Evolutionary conservation across 2,329 filamentous ascomycete species (phyloP).

Genomic region (Dactylonectria macrodidyma): DNA sequence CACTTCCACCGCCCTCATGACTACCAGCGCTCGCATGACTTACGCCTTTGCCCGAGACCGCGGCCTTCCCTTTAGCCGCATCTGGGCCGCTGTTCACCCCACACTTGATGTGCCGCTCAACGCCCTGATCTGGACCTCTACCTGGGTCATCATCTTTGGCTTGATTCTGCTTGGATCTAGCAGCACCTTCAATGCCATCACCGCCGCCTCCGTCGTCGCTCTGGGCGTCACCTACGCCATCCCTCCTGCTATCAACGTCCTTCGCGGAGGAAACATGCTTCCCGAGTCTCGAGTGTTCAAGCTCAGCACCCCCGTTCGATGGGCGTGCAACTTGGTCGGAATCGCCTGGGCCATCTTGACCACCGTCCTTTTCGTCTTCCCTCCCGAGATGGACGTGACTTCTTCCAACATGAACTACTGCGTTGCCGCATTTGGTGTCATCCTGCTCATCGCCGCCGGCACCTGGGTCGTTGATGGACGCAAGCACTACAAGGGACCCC

Average conservation of each 20-base stretch:
- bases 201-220: conserved; percentile 80
- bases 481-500: conserved; percentile 61
- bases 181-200: conserved; percentile 80
- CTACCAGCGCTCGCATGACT: conserved; percentile 76
- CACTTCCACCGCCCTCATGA: conserved; percentile 75
- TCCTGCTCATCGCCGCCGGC: conserved; percentile 59
- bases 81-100: conserved; percentile 75
- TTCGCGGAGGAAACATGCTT: conserved; percentile 76
- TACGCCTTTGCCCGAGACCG: conserved; percentile 77
- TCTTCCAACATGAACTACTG: conserved; percentile 78
- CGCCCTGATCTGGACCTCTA: conserved; percentile 73
- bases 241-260: conserved; percentile 78
- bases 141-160: conserved; percentile 77
- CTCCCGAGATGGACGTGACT: conserved; percentile 75
- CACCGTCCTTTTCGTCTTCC: conserved; percentile 82
- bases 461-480: conserved; percentile 66
- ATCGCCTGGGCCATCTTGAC: conserved; percentile 78
- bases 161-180: conserved; percentile 78
- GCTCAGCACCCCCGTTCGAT: conserved; percentile 54
- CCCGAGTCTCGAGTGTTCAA: conserved; percentile 64
- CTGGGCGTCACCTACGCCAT: conserved; percentile 83
- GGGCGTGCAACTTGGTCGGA: conserved; percentile 61
- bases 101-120: conserved; percentile 77
- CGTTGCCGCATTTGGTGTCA: conserved; percentile 64
- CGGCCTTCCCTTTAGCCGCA: conserved; percentile 74